Evolutionary conservation across 176 grass and related monocot genomes (phyloP).

Genomic region (Secale cereale): DNA sequence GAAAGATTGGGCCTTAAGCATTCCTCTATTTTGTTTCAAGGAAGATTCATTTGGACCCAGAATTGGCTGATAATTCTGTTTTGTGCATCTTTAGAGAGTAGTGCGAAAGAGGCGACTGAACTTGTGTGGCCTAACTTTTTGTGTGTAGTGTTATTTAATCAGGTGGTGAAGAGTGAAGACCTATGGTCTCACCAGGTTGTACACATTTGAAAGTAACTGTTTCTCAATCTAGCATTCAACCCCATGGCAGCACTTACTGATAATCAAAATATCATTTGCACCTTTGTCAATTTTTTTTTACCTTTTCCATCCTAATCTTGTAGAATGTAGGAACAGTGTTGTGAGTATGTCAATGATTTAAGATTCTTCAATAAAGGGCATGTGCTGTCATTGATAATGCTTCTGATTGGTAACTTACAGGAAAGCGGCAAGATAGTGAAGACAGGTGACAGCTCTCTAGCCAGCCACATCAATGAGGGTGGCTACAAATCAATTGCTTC

Average conservation of each 20-base stretch:
- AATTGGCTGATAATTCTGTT: neutral
- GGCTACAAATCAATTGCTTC: constrained; percentile 65
- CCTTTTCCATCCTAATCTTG: neutral
- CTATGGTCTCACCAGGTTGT: constrained; percentile 10
- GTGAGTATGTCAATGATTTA: neutral
- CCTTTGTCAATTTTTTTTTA: constrained; percentile 6
- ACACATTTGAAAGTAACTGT: neutral
- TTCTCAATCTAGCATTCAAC: neutral
- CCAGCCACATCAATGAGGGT: constrained; percentile 55
- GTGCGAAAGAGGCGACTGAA: neutral
- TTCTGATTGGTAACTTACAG: constrained; percentile 34
- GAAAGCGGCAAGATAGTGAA: constrained; percentile 84
- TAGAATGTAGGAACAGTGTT: constrained; percentile 11
- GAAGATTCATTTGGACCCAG: neutral
- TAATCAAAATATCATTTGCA: neutral
- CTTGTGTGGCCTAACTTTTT: neutral
- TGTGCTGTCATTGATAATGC: constrained; percentile 13
- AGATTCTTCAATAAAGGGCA: neutral
- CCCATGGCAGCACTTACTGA: neutral
- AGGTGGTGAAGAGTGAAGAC: neutral
- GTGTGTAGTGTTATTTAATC: neutral
- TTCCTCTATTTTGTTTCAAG: neutral
- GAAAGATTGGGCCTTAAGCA: neutral
- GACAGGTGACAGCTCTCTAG: constrained; percentile 81
- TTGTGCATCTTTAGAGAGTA: constrained; percentile 13